A percentile compares a stretch with the other conserved stretches of the same genome.
Evolutionary conservation across 139 green algal genomes (phyloP).

Genomic region (Choricystis sp.): DNA sequence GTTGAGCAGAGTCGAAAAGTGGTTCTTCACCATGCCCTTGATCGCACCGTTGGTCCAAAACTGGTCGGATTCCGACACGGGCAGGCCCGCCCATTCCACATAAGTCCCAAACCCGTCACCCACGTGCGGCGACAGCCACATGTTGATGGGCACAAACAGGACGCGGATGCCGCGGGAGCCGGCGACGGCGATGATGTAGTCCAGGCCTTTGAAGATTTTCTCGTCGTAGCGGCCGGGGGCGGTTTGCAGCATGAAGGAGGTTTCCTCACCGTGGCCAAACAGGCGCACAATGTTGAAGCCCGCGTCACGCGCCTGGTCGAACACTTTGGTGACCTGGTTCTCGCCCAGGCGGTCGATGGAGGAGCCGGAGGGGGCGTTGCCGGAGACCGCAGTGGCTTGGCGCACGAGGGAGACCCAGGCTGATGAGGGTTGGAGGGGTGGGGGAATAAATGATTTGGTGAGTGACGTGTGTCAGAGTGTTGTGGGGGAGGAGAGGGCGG

Average conservation of each 20-base stretch:
- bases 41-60: not conserved
- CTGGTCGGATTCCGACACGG: not conserved
- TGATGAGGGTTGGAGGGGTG: not conserved
- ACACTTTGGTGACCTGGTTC: constrained; percentile 3
- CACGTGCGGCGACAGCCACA: not conserved
- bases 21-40: not conserved
- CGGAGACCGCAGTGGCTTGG: not conserved
- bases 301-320: constrained; percentile 11
- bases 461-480: too few relatives aligned
- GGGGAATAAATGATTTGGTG: not conserved
- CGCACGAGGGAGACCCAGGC: not conserved
- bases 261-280: not conserved
- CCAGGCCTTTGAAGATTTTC: constrained; percentile 11
- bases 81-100: not conserved
- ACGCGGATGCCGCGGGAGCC: not conserved
- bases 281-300: constrained; percentile 17
- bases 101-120: not conserved
- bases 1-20: constrained; percentile 9
- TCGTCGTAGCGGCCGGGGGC: constrained; percentile 15
- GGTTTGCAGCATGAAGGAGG: constrained; percentile 8
- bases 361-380: not conserved
- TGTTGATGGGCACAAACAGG: not conserved
- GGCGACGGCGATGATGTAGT: constrained; percentile 7
- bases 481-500: too few relatives aligned
- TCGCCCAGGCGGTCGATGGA: not conserved